Percentiles rank a stretch among this genome's conserved stretches.
phyloP scores from a whole-genome alignment of 1,284 basidiomycete genomes.

The Cronartium quercuum region DNA sequence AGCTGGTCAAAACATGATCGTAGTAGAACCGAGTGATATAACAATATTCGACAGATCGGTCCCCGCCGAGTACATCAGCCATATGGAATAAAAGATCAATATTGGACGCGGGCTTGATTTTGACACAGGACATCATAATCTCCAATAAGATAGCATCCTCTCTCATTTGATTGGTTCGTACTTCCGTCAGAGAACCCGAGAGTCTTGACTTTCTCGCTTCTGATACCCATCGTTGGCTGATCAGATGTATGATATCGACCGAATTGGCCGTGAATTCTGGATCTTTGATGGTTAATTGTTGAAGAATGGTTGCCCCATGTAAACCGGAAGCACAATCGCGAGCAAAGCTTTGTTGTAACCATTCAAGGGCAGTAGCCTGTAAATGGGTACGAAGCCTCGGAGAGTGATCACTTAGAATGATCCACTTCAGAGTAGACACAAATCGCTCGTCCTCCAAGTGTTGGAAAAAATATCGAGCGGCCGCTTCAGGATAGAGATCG shows the following conservation, averaged over 20 bases:
- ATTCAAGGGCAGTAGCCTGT: conserved; percentile 1
- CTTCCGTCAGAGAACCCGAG: conserved; percentile 53
- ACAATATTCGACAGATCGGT: conserved; percentile 74
- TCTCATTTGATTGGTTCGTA: conserved; percentile 51
- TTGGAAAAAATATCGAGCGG: conserved; percentile 75
- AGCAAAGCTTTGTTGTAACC: conserved; percentile 33
- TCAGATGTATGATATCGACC: conserved; percentile 17
- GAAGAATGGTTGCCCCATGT: conserved; percentile 33
- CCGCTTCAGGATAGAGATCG: conserved; percentile 79
- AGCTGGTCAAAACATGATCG: conserved; percentile 64
- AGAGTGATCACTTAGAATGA: conserved; percentile 45
- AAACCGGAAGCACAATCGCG: conserved; percentile 5
- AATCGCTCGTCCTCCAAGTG: conserved; percentile 58
- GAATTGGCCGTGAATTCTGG: conserved; percentile 16
- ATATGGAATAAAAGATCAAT: conserved; percentile 86
- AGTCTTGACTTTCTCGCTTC: conserved; percentile 44
- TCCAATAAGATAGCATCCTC: conserved; percentile 65
- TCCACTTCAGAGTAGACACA: conserved; percentile 40
- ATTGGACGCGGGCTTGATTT: conserved; percentile 62
- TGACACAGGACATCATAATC: conserved; percentile 62
- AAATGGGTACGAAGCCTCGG: conserved; percentile 44
- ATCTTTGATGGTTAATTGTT: conserved; percentile 31
- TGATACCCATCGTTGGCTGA: conserved; percentile 39
- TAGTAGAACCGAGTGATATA: conserved; percentile 82
- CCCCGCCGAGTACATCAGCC: conserved; percentile 72